Percentiles rank a stretch among this genome's conserved stretches.
Evolutionary conservation across 2,329 filamentous ascomycete species (phyloP).

Genomic region (Fusarium sp.): DNA sequence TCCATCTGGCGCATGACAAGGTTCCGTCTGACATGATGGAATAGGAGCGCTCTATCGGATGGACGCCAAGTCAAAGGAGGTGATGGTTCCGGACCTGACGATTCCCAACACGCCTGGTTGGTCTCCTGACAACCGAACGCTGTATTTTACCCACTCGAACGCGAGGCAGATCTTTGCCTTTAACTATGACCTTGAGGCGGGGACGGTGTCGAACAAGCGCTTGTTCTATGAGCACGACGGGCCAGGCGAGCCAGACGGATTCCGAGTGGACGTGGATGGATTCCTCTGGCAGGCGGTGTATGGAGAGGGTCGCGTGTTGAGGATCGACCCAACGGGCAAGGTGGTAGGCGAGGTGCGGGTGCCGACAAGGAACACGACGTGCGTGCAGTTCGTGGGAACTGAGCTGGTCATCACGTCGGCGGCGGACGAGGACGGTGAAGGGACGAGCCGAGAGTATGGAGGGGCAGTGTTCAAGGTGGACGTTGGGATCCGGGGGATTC

Average conservation of each 20-base stretch:
- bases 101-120: constrained; percentile 91
- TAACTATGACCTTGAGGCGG: constrained; percentile 76
- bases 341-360: constrained; percentile 80
- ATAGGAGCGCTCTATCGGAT: constrained; percentile 81
- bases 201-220: constrained; percentile 74
- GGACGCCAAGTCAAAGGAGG: constrained; percentile 68
- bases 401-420: constrained; percentile 85
- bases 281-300: constrained; percentile 91
- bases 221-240: constrained; percentile 78
- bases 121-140: constrained; percentile 76
- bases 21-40: constrained; percentile 10
- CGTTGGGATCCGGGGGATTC: constrained; percentile 76
- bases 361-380: constrained; percentile 84
- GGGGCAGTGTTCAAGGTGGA: constrained; percentile 82
- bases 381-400: constrained; percentile 81
- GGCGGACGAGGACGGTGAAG: constrained; percentile 72
- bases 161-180: constrained; percentile 77
- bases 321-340: constrained; percentile 76
- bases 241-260: constrained; percentile 81
- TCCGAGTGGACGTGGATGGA: constrained; percentile 85
- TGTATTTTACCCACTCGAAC: constrained; percentile 88
- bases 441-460: constrained; percentile 70
- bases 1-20: not conserved
- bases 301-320: constrained; percentile 79
- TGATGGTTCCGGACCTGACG: constrained; percentile 71